These are phyloP conservation scores for Lentinula detonsa DNA, from an alignment of 768 basidiomycete species.

Conservation along the genomic window DNA sequence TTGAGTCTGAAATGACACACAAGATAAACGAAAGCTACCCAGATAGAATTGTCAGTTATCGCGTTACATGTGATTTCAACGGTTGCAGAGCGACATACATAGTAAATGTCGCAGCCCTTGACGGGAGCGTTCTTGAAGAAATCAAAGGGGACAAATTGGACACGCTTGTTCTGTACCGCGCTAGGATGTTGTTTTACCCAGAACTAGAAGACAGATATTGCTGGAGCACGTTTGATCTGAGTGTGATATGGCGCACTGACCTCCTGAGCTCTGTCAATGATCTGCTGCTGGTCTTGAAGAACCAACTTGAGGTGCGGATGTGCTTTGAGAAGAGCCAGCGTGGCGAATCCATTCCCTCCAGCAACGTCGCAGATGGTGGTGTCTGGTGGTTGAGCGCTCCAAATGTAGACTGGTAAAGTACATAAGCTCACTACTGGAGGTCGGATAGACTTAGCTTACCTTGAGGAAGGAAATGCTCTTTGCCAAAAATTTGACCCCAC, in stretches of 20 bases:
- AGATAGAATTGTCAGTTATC: conserved; percentile 29
- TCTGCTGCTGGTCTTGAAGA: conserved; percentile 28
- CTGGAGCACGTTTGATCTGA: not conserved
- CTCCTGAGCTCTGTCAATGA: conserved; percentile 22
- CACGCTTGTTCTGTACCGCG: conserved; percentile 25
- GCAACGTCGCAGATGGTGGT: conserved; percentile 33
- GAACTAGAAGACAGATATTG: conserved; percentile 9
- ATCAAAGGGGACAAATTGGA: conserved; percentile 31
- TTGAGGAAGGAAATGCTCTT: conserved; percentile 19
- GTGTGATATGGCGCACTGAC: not conserved
- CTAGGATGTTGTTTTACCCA: conserved; percentile 28
- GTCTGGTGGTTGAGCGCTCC: conserved; percentile 20
- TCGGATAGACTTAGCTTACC: conserved; percentile 12
- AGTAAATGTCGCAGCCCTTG: conserved; percentile 30
- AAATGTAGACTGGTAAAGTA: conserved; percentile 24
- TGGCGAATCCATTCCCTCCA: conserved; percentile 28
- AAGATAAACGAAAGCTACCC: conserved; percentile 28
- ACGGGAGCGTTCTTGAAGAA: conserved; percentile 32
- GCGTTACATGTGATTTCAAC: not conserved
- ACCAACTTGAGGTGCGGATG: conserved; percentile 28
- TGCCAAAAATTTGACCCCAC: conserved; percentile 20
- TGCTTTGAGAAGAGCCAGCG: conserved; percentile 24
- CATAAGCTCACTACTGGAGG: not conserved
- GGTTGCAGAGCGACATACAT: conserved; percentile 21
- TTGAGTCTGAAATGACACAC: conserved; percentile 13